A percentile compares a stretch with the other conserved stretches of the same genome.
Conservation (phyloP, 768 basidiomycete species). For the Amanita rubescens region DNA sequence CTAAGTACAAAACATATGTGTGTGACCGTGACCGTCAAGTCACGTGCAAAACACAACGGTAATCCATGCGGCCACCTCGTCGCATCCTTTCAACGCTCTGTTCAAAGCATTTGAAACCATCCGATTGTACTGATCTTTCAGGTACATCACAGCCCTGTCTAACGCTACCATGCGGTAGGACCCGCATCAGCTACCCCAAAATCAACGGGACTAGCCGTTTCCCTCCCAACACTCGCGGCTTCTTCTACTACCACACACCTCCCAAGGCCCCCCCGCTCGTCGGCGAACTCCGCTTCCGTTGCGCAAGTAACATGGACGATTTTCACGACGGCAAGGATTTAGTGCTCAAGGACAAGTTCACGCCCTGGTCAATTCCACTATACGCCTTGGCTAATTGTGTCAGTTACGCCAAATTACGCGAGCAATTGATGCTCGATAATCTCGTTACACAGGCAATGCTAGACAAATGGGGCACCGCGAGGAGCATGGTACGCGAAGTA, state of each 20-base stretch:
- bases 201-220: too few relatives aligned
- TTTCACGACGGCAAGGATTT: not conserved
- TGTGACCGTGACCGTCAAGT: not conserved
- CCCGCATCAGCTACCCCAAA: not conserved
- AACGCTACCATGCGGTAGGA: not conserved
- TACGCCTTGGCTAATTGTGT: not conserved
- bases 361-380: not conserved
- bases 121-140: not conserved
- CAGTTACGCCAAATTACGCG: not conserved
- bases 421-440: not conserved
- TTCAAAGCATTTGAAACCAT: not conserved
- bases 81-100: not conserved
- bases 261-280: constrained; percentile 3
- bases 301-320: not conserved
- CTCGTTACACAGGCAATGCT: not conserved
- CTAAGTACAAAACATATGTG: not conserved
- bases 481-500: too few relatives aligned
- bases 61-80: too few relatives aligned
- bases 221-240: too few relatives aligned
- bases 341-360: not conserved
- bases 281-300: constrained; percentile 9
- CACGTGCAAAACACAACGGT: not conserved
- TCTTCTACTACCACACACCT: constrained; percentile 9
- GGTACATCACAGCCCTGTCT: not conserved
- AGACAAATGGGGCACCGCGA: not conserved